These are phyloP conservation scores for Helotiales sp. DNA, from an alignment of 2,329 filamentous ascomycete species.

Conservation along the genomic window DNA sequence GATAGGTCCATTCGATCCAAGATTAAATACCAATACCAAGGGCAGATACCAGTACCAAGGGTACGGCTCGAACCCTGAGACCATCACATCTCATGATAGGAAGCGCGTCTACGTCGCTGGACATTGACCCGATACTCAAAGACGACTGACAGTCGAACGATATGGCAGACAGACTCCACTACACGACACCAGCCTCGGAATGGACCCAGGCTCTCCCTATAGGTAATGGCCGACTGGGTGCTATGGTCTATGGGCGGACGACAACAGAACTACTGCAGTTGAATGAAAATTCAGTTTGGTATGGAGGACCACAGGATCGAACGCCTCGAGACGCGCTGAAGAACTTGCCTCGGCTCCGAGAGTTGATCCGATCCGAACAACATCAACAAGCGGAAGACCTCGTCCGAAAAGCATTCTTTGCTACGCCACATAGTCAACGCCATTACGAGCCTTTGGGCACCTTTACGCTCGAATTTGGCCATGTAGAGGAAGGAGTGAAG, in stretches of 20 bases:
- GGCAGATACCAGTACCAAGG: slow-evolving; percentile 2
- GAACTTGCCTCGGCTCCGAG: slow-evolving; percentile 47
- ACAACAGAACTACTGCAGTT: slow-evolving; percentile 51
- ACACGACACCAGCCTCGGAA: slow-evolving; percentile 40
- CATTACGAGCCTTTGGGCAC: slow-evolving; percentile 52
- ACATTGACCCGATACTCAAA: background rate
- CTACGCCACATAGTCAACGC: slow-evolving; percentile 51
- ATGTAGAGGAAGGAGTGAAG: slow-evolving; percentile 38
- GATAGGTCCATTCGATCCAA: background rate
- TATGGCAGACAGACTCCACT: slow-evolving; percentile 35
- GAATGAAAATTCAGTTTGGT: slow-evolving; percentile 56
- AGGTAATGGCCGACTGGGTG: slow-evolving; percentile 52
- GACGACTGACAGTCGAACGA: background rate
- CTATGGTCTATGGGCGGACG: slow-evolving; percentile 53
- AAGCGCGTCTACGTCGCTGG: background rate
- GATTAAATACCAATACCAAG: background rate
- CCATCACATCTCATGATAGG: background rate
- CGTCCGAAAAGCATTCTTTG: slow-evolving; percentile 49
- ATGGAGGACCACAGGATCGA: slow-evolving; percentile 51
- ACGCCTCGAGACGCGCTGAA: slow-evolving; percentile 47
- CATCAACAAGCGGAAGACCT: slow-evolving; percentile 50
- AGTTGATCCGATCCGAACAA: slow-evolving; percentile 47
- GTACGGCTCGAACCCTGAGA: background rate
- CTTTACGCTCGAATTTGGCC: slow-evolving; percentile 49
- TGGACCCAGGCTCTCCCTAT: slow-evolving; percentile 51